phyloP scores from a whole-genome alignment of 2,329 filamentous ascomycete genomes.

The Alternaria gansuensis region DNA sequence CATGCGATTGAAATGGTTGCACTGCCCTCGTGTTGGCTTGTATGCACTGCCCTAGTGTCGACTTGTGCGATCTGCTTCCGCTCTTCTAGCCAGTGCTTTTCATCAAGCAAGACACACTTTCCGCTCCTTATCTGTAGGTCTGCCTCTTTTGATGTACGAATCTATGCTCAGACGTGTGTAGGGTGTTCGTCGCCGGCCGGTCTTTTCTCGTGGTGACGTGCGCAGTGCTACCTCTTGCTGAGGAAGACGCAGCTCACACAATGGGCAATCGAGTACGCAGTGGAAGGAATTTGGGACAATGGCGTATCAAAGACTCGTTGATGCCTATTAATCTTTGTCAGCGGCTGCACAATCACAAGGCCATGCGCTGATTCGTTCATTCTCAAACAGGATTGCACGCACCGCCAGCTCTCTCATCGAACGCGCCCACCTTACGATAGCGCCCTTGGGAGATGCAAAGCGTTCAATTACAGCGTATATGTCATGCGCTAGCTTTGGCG shows the following conservation, averaged over 20 bases:
- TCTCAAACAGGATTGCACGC: constrained; percentile 11
- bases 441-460: not conserved
- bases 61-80: constrained; percentile 20
- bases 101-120: not conserved
- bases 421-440: constrained; percentile 14
- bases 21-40: constrained; percentile 21
- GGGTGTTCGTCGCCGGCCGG: not conserved
- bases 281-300: not conserved
- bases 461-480: constrained; percentile 4
- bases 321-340: constrained; percentile 11
- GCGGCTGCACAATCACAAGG: constrained; percentile 6
- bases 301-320: not conserved
- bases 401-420: constrained; percentile 11
- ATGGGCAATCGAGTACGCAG: not conserved
- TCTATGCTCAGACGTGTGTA: constrained; percentile 7
- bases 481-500: constrained; percentile 19
- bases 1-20: constrained; percentile 29
- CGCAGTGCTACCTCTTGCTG: constrained; percentile 6
- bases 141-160: not conserved
- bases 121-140: not conserved
- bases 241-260: constrained; percentile 3
- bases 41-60: constrained; percentile 22
- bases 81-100: constrained; percentile 6
- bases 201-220: not conserved
- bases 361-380: constrained; percentile 13